phyloP scores from a whole-genome alignment of 768 basidiomycete genomes.

The Boletellus ananas region DNA sequence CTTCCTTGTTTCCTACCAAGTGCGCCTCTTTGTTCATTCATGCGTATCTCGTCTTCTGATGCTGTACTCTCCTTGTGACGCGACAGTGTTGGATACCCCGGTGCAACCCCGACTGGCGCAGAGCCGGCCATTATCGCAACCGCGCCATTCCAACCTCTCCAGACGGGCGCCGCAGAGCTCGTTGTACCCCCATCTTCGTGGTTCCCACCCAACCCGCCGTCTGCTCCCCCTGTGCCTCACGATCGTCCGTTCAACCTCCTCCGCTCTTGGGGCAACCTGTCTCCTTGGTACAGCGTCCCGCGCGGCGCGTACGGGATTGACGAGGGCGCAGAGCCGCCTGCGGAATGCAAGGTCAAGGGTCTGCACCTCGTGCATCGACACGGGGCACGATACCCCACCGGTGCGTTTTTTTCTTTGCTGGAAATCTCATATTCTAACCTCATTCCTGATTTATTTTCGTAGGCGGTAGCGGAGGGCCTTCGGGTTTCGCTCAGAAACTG shows the following conservation, averaged over 20 bases:
- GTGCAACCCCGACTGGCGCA: conserved; percentile 75
- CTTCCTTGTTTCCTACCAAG: conserved; percentile 70
- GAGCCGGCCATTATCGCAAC: conserved; percentile 71
- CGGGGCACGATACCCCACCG: conserved; percentile 72
- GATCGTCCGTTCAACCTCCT: conserved; percentile 59
- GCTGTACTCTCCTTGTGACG: too few relatives aligned
- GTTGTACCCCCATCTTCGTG: conserved; percentile 41
- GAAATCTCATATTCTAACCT: too few relatives aligned
- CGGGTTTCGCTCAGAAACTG: conserved; percentile 52
- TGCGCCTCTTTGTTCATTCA: conserved; percentile 1
- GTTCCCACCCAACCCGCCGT: conserved; percentile 14
- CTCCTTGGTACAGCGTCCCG: conserved; percentile 80
- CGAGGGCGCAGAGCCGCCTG: conserved; percentile 65
- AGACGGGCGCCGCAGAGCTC: conserved; percentile 65
- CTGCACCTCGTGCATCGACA: conserved; percentile 80
- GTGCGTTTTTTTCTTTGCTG: conserved; percentile 36
- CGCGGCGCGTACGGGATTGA: conserved; percentile 67
- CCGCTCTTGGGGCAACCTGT: conserved; percentile 78
- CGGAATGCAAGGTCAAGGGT: conserved; percentile 66
- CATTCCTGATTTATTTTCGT: not conserved
- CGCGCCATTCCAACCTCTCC: conserved; percentile 74
- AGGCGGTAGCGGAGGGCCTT: conserved; percentile 63
- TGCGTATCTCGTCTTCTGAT: not conserved
- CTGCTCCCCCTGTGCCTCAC: not conserved
- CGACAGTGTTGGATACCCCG: conserved; percentile 63